Evolutionary conservation across 2,329 filamentous ascomycete genomes (phyloP).

Genomic region (Plectosphaerella plurivora): DNA sequence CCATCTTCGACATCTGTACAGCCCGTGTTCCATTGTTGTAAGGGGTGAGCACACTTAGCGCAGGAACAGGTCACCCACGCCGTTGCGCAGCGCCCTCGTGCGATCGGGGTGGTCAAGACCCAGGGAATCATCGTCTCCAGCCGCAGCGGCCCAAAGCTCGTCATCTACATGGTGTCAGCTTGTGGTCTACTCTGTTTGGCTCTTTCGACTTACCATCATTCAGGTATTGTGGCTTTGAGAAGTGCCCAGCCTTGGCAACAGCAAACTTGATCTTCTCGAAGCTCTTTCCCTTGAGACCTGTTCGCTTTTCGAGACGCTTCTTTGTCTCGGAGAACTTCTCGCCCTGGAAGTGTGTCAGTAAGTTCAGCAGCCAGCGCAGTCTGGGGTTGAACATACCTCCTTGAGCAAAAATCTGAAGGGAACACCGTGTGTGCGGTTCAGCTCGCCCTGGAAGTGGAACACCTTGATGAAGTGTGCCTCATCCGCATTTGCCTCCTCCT

Average conservation of each 20-base stretch:
- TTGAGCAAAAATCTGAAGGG: slow-evolving; percentile 89
- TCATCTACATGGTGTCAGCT: slow-evolving; percentile 44
- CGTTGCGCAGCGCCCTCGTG: slow-evolving; percentile 53
- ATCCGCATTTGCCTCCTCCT: slow-evolving; percentile 60
- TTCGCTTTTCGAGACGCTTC: slow-evolving; percentile 87
- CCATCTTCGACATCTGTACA: not conserved
- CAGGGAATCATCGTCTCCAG: slow-evolving; percentile 55
- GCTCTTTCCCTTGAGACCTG: slow-evolving; percentile 93
- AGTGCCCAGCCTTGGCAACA: slow-evolving; percentile 65
- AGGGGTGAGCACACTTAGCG: slow-evolving; percentile 20
- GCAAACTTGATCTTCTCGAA: slow-evolving; percentile 99
- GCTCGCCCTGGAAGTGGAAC: slow-evolving; percentile 91
- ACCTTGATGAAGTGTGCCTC: slow-evolving; percentile 65
- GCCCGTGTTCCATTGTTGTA: not conserved
- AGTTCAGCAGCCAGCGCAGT: not conserved
- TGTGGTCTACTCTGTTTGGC: not conserved
- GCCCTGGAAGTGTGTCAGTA: slow-evolving; percentile 42
- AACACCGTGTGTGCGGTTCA: slow-evolving; percentile 76
- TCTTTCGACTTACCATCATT: slow-evolving; percentile 69
- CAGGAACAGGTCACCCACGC: slow-evolving; percentile 60
- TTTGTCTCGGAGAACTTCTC: slow-evolving; percentile 90
- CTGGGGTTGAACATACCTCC: slow-evolving; percentile 51
- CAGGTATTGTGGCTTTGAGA: slow-evolving; percentile 76
- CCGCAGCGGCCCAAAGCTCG: slow-evolving; percentile 48
- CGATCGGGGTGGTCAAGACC: slow-evolving; percentile 64